phyloP scores from a whole-genome alignment of 129 eudicot genomes.

The Lactuca saligna region DNA sequence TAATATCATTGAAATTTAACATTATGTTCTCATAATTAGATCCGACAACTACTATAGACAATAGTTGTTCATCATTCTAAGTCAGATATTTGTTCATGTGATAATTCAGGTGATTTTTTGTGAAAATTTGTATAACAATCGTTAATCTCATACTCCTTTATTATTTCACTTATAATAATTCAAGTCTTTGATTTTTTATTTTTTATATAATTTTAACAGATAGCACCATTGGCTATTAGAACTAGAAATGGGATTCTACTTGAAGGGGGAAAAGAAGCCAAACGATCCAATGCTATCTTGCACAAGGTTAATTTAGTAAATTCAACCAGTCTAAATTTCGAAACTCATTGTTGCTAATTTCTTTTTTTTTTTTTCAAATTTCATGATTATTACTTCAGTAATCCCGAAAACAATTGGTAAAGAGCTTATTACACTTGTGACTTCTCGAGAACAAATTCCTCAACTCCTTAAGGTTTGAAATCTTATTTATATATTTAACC shows the following conservation, averaged over 20 bases:
- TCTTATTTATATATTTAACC: too few relatives aligned
- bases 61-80: background rate
- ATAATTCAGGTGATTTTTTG: background rate
- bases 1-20: background rate
- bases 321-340: background rate
- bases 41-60: background rate
- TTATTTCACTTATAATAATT: too few relatives aligned
- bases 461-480: slow-evolving; percentile 71
- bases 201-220: slow-evolving; percentile 43
- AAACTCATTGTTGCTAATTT: background rate
- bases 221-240: slow-evolving; percentile 91
- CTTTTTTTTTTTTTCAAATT: slow-evolving; percentile 9
- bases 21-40: background rate
- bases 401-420: slow-evolving; percentile 78
- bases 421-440: slow-evolving; percentile 78
- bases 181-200: background rate
- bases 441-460: slow-evolving; percentile 94
- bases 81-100: background rate
- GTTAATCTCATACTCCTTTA: background rate
- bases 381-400: slow-evolving; percentile 79
- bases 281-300: slow-evolving; percentile 76
- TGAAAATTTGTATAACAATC: too few relatives aligned
- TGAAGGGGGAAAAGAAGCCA: slow-evolving; percentile 99
- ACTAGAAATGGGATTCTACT: slow-evolving; percentile 90
- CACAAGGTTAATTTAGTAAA: slow-evolving; percentile 59